Base-by-base conservation (phyloP, 129 eudicot genomes). In the Calendula officinalis region DNA sequence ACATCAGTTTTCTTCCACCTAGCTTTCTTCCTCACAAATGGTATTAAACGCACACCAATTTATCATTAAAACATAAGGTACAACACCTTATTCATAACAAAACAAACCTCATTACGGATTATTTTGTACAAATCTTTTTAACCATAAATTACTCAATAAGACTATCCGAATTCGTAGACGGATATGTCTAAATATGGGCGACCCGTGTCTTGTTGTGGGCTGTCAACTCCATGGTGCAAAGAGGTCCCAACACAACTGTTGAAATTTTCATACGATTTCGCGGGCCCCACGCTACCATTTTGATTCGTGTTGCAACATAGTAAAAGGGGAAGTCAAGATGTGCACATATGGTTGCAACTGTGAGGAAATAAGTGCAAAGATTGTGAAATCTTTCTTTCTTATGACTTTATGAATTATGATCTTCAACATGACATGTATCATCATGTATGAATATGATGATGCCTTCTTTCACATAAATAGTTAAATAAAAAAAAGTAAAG, bases 361-460 rank as follows among this genome's bases (percentile, higher is more conserved):
- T 75, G 68, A 67, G 58, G 62, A 75, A 81, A 71, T 71, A 81
- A 78, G 84, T 69, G 81, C 69, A 56, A 79, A 79, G 88, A 82
- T 85, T 85, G 66, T 53, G 74, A 73, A 76, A 85, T 84, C 73
- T 77, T 73, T 75, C 81, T 77, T 79, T 80, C 67, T 47, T 78
- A 68, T 60, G 64, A 63, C 82, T 58, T 71, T 63, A 60, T 22
- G 30, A 22, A 22, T 71, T 63, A 60, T 70, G 53, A 62, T 39
- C 61, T 72, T 74, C 86, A 80, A 75, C 68, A 75, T 85, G 30
- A 22, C 30, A 22, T 22, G 30, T 22, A 22, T 22, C 30, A 22
- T 22, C 30, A 22, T 22, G 30, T 22, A 22, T 22, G 30, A 22
- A 22, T 22, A 22, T 22, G 30, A 22, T 22, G 30, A 0, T 22